phyloP scores from a whole-genome alignment of 108 stramenopile genomes.

The Aureococcus anophagefferens region DNA sequence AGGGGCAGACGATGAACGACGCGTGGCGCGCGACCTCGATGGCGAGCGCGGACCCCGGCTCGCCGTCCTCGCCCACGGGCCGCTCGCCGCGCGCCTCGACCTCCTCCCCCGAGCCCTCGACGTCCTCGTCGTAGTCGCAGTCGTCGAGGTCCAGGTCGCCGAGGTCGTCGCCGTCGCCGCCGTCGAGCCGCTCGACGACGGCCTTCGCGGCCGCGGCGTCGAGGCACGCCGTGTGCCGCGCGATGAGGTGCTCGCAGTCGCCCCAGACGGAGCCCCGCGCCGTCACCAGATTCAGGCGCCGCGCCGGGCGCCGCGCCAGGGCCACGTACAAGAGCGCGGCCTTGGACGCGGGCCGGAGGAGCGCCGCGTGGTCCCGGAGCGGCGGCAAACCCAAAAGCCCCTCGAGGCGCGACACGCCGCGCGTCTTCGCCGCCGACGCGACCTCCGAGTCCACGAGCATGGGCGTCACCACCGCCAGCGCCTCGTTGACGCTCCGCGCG shows the following conservation, averaged over 20 bases:
- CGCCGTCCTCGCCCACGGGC: not conserved
- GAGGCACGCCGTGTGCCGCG: not conserved
- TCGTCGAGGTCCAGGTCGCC: not conserved
- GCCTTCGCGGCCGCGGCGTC: not conserved
- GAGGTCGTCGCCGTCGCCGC: too few relatives aligned
- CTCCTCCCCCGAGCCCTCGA: not conserved
- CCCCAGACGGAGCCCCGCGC: conserved; percentile 17
- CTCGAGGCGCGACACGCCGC: not conserved
- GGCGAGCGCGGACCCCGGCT: too few relatives aligned
- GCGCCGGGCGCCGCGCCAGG: conserved; percentile 6
- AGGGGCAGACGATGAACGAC: conserved; percentile 26
- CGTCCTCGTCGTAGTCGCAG: not conserved
- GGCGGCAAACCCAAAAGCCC: conserved; percentile 1
- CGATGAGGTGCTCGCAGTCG: not conserved
- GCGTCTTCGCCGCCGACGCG: not conserved
- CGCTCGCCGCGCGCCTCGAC: too few relatives aligned
- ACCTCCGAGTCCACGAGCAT: conserved; percentile 12
- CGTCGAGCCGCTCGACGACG: too few relatives aligned
- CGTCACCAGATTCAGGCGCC: conserved; percentile 18
- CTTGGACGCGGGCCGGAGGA: conserved; percentile 5
- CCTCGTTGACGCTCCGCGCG: not conserved
- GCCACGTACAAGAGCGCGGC: not conserved
- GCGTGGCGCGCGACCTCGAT: not conserved
- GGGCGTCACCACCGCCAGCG: not conserved
- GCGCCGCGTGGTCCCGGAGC: not conserved